Evolutionary conservation across 805 yeast species (phyloP).

Genomic region (Starmerella geochares): DNA sequence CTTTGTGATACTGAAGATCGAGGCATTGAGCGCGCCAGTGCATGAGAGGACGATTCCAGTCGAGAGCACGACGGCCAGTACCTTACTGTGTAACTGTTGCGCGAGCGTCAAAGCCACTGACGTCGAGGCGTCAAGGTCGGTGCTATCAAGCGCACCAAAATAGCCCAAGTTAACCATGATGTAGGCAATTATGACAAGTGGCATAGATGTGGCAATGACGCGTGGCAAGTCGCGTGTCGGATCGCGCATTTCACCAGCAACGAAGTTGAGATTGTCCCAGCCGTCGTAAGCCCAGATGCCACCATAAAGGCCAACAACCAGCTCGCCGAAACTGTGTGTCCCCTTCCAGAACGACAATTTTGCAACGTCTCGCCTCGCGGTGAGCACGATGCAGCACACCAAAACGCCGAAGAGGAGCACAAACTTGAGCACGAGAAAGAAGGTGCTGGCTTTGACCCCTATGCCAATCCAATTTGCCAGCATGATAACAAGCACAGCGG

Average conservation of each 20-base stretch:
- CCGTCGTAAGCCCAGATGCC: conserved; percentile 40
- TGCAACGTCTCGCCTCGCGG: conserved; percentile 36
- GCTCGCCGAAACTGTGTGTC: conserved; percentile 29
- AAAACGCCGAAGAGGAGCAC: conserved; percentile 27
- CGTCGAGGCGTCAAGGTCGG: conserved; percentile 34
- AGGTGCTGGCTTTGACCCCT: conserved; percentile 31
- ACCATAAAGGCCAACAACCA: conserved; percentile 35
- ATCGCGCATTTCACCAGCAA: conserved; percentile 35
- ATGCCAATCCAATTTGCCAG: conserved; percentile 29
- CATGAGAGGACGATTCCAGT: conserved; percentile 34
- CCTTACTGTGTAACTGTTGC: conserved; percentile 26
- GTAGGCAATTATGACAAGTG: conserved; percentile 33
- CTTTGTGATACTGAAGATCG: conserved; percentile 32
- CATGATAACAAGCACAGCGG: conserved; percentile 27
- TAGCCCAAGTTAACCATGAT: conserved; percentile 33
- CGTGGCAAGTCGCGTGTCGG: conserved; percentile 33
- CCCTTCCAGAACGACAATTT: conserved; percentile 32
- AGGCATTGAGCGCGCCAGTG: conserved; percentile 36
- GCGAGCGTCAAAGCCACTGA: conserved; percentile 34
- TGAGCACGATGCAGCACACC: conserved; percentile 33
- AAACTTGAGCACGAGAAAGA: conserved; percentile 31
- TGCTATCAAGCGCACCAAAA: conserved; percentile 66
- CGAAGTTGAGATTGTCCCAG: conserved; percentile 38
- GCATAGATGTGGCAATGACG: conserved; percentile 36
- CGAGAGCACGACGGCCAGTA: conserved; percentile 29